Conservation (phyloP, 163 green algal genomes). For the Volvox carteri region DNA sequence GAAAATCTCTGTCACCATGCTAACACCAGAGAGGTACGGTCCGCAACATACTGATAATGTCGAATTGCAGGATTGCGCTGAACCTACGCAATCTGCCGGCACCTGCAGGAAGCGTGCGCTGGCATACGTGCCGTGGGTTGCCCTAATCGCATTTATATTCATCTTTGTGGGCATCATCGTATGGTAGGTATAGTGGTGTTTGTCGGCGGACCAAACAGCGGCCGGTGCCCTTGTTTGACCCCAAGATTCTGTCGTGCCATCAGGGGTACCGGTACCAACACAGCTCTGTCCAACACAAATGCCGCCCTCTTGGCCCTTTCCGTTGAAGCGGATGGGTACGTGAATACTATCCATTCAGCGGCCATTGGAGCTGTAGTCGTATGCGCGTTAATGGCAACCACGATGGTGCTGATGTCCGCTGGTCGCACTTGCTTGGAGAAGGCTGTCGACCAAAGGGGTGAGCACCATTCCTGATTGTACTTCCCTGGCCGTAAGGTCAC, state of each 20-base stretch:
- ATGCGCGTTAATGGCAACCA: constrained; percentile 45
- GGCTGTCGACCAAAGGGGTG: constrained; percentile 52
- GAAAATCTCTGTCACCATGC: background rate
- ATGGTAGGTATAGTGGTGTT: constrained; percentile 27
- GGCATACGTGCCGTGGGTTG: constrained; percentile 59
- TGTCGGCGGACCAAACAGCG: background rate
- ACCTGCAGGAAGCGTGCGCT: constrained; percentile 36
- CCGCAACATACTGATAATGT: background rate
- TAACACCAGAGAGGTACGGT: background rate
- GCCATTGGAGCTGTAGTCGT: constrained; percentile 49
- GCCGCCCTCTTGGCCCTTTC: background rate
- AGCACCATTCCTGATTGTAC: background rate
- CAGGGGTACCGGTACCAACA: constrained; percentile 49
- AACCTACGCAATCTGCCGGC: background rate
- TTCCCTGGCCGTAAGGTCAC: background rate
- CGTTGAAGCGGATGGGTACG: constrained; percentile 8
- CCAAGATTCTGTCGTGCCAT: background rate
- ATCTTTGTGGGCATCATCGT: constrained; percentile 61
- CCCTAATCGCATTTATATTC: constrained; percentile 47
- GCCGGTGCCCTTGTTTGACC: background rate
- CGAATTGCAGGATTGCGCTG: background rate
- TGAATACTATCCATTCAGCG: constrained; percentile 30
- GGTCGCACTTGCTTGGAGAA: constrained; percentile 58
- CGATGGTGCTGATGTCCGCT: constrained; percentile 55
- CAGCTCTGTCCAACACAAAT: constrained; percentile 46